These are phyloP conservation scores for Schizonepeta tenuifolia DNA, from an alignment of 257 asterid genomes.

Conservation along the genomic window DNA sequence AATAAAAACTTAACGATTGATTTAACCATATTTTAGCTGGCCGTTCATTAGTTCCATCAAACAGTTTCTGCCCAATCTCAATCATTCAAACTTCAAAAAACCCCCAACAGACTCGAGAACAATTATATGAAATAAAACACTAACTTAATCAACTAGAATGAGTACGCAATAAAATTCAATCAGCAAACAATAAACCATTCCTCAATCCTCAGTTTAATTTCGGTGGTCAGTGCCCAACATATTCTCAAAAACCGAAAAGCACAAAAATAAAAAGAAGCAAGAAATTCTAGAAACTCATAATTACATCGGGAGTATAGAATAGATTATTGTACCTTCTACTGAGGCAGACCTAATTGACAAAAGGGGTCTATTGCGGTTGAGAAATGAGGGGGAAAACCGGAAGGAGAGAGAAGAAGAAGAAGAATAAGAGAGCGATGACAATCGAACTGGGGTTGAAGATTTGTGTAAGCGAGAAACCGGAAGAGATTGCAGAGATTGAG, in stretches of 20 bases:
- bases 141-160: neutral
- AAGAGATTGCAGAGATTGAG: constrained; percentile 42
- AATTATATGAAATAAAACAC: neutral
- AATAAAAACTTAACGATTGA: neutral
- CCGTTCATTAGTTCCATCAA: neutral
- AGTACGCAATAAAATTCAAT: constrained; percentile 12
- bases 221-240: neutral
- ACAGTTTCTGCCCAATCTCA: neutral
- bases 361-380: constrained; percentile 44
- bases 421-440: constrained; percentile 33
- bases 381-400: constrained; percentile 42
- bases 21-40: constrained; percentile 15
- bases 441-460: constrained; percentile 29
- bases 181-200: neutral
- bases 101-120: neutral
- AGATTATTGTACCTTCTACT: constrained; percentile 50
- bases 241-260: neutral
- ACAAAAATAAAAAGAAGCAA: neutral
- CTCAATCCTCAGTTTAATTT: neutral
- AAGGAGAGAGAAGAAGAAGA: constrained; percentile 45
- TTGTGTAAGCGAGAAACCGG: constrained; percentile 28
- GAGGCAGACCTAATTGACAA: constrained; percentile 58
- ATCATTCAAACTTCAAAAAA: neutral
- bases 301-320: neutral
- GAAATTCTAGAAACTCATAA: neutral